Evolutionary conservation across 106 monocot genomes (phyloP).

Genomic region (Acanthochlamys bracteata): DNA sequence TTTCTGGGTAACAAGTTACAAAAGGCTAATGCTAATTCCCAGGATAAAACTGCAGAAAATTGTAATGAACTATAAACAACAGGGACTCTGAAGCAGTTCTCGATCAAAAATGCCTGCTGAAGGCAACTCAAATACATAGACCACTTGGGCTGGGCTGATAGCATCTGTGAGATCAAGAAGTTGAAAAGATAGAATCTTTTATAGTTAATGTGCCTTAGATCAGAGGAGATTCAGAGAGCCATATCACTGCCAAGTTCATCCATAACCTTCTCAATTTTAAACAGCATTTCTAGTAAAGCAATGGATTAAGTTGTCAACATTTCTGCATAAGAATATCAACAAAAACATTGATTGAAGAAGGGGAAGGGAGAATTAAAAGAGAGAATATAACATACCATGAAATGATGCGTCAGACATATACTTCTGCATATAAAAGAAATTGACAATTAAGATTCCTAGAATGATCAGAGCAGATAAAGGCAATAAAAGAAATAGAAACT

Average conservation of each 20-base stretch:
- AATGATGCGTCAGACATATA: constrained; percentile 71
- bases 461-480: neutral
- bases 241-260: constrained; percentile 49
- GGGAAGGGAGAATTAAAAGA: neutral
- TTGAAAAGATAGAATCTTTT: too few species aligned
- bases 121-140: too few species aligned
- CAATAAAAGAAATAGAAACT: neutral
- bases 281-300: constrained; percentile 48
- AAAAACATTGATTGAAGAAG: neutral
- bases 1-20: too few species aligned
- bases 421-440: constrained; percentile 29
- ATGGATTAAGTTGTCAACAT: neutral
- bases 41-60: too few species aligned
- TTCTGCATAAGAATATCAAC: neutral
- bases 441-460: neutral
- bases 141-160: too few species aligned
- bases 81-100: too few species aligned
- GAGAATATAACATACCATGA: constrained; percentile 32
- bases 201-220: too few species aligned
- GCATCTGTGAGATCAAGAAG: too few species aligned
- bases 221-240: constrained; percentile 10
- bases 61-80: too few species aligned
- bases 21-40: too few species aligned
- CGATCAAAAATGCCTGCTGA: too few species aligned
- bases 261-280: constrained; percentile 52